These are phyloP conservation scores for Vishniacozyma victoriae DNA, from an alignment of 768 basidiomycete genomes.

Conservation along the genomic window DNA sequence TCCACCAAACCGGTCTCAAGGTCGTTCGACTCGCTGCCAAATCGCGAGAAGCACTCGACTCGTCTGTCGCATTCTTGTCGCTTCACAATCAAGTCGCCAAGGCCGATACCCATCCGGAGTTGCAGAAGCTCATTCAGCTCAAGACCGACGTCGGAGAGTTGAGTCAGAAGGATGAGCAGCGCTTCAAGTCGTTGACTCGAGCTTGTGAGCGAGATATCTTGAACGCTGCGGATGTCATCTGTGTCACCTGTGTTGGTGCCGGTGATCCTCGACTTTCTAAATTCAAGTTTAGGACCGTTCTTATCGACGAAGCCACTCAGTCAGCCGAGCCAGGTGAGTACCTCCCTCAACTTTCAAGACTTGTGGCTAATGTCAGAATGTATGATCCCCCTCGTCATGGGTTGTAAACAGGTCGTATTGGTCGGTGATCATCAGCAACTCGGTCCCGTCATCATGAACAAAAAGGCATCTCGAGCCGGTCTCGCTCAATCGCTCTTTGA, in stretches of 20 bases:
- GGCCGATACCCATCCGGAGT: slow-evolving; percentile 88
- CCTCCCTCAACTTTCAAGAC: background rate
- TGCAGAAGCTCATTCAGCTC: slow-evolving; percentile 95
- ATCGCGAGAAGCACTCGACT: slow-evolving; percentile 94
- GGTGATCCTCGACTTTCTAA: slow-evolving; percentile 94
- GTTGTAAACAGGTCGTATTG: slow-evolving; percentile 96
- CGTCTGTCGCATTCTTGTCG: slow-evolving; percentile 87
- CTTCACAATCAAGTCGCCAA: slow-evolving; percentile 97
- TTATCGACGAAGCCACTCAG: slow-evolving; percentile 98
- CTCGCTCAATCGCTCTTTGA: slow-evolving; percentile 97
- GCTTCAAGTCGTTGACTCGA: slow-evolving; percentile 91
- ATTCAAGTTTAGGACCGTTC: slow-evolving; percentile 94
- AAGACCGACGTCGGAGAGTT: slow-evolving; percentile 97
- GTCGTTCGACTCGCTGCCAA: slow-evolving; percentile 97
- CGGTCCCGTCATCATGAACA: slow-evolving; percentile 99
- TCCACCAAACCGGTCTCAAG: slow-evolving; percentile 96
- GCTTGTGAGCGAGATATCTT: slow-evolving; percentile 98
- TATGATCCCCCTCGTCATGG: slow-evolving; percentile 97
- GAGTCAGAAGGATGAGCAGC: slow-evolving; percentile 92
- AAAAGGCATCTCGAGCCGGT: slow-evolving; percentile 98
- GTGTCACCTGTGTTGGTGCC: slow-evolving; percentile 94
- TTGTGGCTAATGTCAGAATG: slow-evolving; percentile 61
- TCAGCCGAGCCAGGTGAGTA: slow-evolving; percentile 84
- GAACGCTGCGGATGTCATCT: slow-evolving; percentile 91
- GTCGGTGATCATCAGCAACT: slow-evolving; percentile 97